Base-by-base conservation (phyloP, 2,329 filamentous ascomycete species). In the Microdochium trichocladiopsis region DNA sequence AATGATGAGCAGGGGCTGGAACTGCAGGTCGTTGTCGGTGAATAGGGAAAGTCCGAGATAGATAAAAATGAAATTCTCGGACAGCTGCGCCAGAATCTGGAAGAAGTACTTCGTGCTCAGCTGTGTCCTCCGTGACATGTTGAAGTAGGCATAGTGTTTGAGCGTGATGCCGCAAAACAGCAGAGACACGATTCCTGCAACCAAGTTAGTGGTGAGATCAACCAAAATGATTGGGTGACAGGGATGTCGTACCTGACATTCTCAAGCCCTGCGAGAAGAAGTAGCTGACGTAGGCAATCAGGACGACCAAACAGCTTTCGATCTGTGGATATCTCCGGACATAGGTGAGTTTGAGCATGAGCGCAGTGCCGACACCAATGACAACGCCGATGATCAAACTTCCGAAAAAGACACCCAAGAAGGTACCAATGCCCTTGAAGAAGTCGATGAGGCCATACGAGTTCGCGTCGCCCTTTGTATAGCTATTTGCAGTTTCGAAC, bases 11-110 rank as follows among this genome's bases (percentile, higher is more conserved):
- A 96, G 83, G 0, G 94, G 94, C 65, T 96, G 95, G 72, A 95
- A 99, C 54, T 90, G 84, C 23, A 96, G 78, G 49, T 89, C 83
- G 50, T 84, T 85, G 62, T 97, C 92, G 2, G 94, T 96, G 68
- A 99, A 97, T 25, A 99, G 79, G 1, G 94, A 95, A 2, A 99
- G 77, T 5, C 94, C 94, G 0, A 99, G 83, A 65, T 99, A 99
- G 69, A 99, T 99, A 74, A 99, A 99, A 70, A 99, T 99, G 67
- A 99, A 99, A 70, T 99, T 99, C 72, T 99, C 94, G 0, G 93
- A 96, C 47, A 99, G 73, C 69, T 99, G 94, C 3, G 94, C 90
- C 61, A 95, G 86, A 56, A 96, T 86, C 68, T 95, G 90, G 73
- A 99, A 99, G 53, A 96, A 80, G 71, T 95, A 99, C 69, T 99